These are phyloP conservation scores for Hymenoscyphus repandus DNA, from an alignment of 2,329 filamentous ascomycete genomes.

Conservation along the genomic window DNA sequence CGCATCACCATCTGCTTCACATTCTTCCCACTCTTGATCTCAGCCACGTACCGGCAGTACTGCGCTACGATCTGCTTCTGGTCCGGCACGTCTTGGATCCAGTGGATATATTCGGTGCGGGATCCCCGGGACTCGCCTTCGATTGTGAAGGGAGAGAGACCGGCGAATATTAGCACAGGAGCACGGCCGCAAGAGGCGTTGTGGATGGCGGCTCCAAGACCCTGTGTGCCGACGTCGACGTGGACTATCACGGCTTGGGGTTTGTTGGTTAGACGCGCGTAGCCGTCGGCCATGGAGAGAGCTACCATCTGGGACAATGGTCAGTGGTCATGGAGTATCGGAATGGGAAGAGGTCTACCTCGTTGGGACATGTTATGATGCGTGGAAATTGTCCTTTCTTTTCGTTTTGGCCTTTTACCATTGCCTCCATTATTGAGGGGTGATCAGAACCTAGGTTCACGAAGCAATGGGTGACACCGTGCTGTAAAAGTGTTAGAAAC, in stretches of 20 bases:
- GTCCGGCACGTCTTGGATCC: constrained; percentile 73
- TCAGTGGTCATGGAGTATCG: constrained; percentile 4
- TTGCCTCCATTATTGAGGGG: constrained; percentile 67
- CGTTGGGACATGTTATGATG: constrained; percentile 68
- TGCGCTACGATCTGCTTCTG: constrained; percentile 68
- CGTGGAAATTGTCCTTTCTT: constrained; percentile 55
- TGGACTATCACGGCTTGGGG: constrained; percentile 64
- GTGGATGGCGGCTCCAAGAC: constrained; percentile 60
- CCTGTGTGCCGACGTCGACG: constrained; percentile 74
- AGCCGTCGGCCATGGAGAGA: constrained; percentile 72
- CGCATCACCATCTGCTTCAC: constrained; percentile 72
- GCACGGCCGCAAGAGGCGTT: constrained; percentile 66
- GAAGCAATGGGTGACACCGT: constrained; percentile 48
- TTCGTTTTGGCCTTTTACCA: constrained; percentile 66
- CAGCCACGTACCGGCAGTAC: constrained; percentile 66
- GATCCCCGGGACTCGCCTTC: constrained; percentile 67
- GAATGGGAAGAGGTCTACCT: constrained; percentile 39
- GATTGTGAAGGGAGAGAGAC: constrained; percentile 66
- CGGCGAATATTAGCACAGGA: constrained; percentile 68
- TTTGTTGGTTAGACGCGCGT: constrained; percentile 59
- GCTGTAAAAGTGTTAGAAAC: constrained; percentile 24
- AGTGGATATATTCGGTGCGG: constrained; percentile 72
- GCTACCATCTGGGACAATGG: constrained; percentile 56
- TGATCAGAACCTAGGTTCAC: constrained; percentile 59
- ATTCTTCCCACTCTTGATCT: constrained; percentile 68